Evolutionary conservation across 345 rosid genomes (phyloP).

Genomic region (Melastoma malabathricum): DNA sequence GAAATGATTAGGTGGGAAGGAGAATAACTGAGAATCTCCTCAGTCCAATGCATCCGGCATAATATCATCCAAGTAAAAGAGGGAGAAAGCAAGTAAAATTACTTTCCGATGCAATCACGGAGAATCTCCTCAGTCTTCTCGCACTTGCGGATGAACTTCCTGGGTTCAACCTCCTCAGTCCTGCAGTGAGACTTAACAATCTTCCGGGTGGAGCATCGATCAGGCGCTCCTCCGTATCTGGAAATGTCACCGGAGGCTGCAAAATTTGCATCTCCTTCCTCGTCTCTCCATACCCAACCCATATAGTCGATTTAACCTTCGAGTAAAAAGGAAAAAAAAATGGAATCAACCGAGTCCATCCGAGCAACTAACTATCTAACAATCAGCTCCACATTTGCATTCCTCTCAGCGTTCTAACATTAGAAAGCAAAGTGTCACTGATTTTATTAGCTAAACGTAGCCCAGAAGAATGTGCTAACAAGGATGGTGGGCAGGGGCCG

Average conservation of each 20-base stretch:
- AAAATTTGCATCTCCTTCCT: constrained; percentile 9
- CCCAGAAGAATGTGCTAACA: too few relatives aligned
- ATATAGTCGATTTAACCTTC: constrained; percentile 1
- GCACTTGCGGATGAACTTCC: constrained; percentile 73
- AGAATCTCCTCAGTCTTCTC: constrained; percentile 69
- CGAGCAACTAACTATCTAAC: too few relatives aligned
- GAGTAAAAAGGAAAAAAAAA: too few relatives aligned
- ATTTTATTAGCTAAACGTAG: too few relatives aligned
- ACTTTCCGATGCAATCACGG: constrained; percentile 68
- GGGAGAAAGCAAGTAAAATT: not conserved
- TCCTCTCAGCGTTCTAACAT: too few relatives aligned
- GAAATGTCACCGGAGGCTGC: constrained; percentile 10
- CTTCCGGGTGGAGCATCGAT: constrained; percentile 46
- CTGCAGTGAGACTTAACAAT: constrained; percentile 57
- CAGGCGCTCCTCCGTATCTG: constrained; percentile 7
- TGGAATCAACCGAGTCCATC: too few relatives aligned
- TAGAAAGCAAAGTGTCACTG: too few relatives aligned
- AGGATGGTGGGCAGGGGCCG: too few relatives aligned
- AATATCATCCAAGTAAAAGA: not conserved
- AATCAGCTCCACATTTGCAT: too few relatives aligned
- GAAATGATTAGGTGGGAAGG: not conserved
- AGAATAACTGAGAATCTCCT: not conserved
- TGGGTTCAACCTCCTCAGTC: constrained; percentile 89
- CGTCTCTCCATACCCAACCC: constrained; percentile 66
- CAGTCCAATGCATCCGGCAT: too few relatives aligned